phyloP scores from a whole-genome alignment of 2,329 filamentous ascomycete species.

The Gnomoniopsis smithogilvyi region DNA sequence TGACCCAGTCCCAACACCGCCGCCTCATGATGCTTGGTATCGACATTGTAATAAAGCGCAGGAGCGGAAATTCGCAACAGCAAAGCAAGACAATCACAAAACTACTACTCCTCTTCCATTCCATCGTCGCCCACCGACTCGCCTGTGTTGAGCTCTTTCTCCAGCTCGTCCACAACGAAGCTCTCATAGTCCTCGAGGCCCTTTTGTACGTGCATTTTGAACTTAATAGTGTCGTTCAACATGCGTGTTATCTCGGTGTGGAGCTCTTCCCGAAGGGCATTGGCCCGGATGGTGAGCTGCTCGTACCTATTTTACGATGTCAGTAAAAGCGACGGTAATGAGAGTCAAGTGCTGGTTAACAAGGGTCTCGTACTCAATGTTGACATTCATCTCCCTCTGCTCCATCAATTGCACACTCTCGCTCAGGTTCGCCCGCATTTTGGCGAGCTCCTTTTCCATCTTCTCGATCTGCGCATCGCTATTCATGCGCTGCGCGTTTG shows the following conservation, averaged over 20 bases:
- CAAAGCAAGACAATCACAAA: not conserved
- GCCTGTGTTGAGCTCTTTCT: constrained; percentile 72
- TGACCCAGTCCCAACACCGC: constrained; percentile 4
- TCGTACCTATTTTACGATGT: constrained; percentile 64
- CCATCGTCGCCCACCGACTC: constrained; percentile 53
- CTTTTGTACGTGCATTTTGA: constrained; percentile 96
- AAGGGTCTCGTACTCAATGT: constrained; percentile 71
- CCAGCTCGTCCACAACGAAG: constrained; percentile 91
- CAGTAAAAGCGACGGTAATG: not conserved
- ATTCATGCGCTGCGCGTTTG: constrained; percentile 80
- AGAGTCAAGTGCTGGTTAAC: no score
- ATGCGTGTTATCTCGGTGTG: constrained; percentile 96
- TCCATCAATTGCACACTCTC: constrained; percentile 91
- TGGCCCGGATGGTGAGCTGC: constrained; percentile 80
- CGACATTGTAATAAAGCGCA: not conserved
- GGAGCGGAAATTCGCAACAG: not conserved
- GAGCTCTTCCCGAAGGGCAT: constrained; percentile 88
- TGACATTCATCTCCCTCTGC: constrained; percentile 93
- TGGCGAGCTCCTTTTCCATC: constrained; percentile 96
- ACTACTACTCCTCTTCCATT: constrained; percentile 40
- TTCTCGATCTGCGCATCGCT: constrained; percentile 95
- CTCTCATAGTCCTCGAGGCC: constrained; percentile 90
- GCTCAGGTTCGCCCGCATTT: constrained; percentile 79
- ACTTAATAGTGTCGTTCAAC: constrained; percentile 95
- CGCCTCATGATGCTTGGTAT: constrained; percentile 6